These are phyloP conservation scores for Quercus dentata DNA, from an alignment of 306 rosid species.

Conservation along the genomic window DNA sequence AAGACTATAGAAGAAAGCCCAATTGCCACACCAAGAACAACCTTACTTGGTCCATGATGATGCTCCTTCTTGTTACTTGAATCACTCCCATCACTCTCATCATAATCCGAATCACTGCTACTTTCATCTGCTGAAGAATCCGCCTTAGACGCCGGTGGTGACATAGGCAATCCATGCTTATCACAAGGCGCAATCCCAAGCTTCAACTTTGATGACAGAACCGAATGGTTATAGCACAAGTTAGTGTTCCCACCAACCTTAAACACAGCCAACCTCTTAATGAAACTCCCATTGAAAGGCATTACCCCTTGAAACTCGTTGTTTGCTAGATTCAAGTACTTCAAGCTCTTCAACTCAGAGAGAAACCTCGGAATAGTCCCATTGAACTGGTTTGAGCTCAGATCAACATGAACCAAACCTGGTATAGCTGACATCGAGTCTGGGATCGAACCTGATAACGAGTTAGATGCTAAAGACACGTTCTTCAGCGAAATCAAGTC, in stretches of 20 bases:
- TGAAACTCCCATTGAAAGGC: slow-evolving; percentile 67
- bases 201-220: slow-evolving; percentile 73
- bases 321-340: slow-evolving; percentile 75
- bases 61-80: slow-evolving; percentile 31
- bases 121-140: slow-evolving; percentile 50
- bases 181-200: slow-evolving; percentile 92
- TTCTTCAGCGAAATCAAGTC: slow-evolving; percentile 60
- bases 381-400: slow-evolving; percentile 83
- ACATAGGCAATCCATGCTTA: slow-evolving; percentile 71
- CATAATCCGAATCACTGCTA: slow-evolving; percentile 52
- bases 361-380: slow-evolving; percentile 84
- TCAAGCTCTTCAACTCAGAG: slow-evolving; percentile 60
- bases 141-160: slow-evolving; percentile 72
- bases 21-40: slow-evolving; percentile 88
- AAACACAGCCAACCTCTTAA: slow-evolving; percentile 47
- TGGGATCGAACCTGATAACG: slow-evolving; percentile 73
- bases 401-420: slow-evolving; percentile 67
- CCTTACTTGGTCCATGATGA: slow-evolving; percentile 75
- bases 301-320: slow-evolving; percentile 68
- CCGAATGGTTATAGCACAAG: slow-evolving; percentile 73
- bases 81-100: slow-evolving; percentile 38
- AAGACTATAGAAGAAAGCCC: slow-evolving; percentile 82
- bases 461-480: slow-evolving; percentile 67
- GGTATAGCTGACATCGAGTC: slow-evolving; percentile 72
- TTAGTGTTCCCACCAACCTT: slow-evolving; percentile 64